These are phyloP conservation scores for Xerocomus brunneocitrinus DNA, from an alignment of 768 basidiomycete genomes.

Conservation along the genomic window DNA sequence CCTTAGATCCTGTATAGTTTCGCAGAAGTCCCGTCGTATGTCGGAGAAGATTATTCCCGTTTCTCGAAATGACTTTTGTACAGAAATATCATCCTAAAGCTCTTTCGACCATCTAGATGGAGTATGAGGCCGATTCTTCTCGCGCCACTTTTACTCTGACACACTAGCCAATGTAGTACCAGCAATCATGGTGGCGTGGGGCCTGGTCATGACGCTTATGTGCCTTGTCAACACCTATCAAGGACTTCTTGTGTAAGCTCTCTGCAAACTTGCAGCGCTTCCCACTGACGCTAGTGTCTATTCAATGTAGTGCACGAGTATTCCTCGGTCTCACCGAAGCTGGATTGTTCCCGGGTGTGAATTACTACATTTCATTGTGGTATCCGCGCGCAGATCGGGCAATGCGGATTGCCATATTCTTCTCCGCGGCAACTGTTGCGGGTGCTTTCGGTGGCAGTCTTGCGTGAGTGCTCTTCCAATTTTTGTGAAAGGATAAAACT, in stretches of 20 bases:
- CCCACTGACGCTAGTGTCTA: neutral
- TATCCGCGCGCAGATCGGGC: constrained; percentile 57
- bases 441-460: constrained; percentile 48
- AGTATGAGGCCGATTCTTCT: constrained; percentile 19
- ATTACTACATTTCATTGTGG: constrained; percentile 52
- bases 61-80: constrained; percentile 1
- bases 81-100: constrained; percentile 37
- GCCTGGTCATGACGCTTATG: constrained; percentile 37
- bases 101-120: constrained; percentile 35
- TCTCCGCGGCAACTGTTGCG: constrained; percentile 55
- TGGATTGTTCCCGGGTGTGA: constrained; percentile 40
- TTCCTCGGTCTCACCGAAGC: constrained; percentile 47
- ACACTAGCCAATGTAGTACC: constrained; percentile 31
- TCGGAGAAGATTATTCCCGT: neutral
- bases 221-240: constrained; percentile 33
- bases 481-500: neutral
- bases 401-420: constrained; percentile 57
- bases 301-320: constrained; percentile 30
- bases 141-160: constrained; percentile 3
- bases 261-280: neutral
- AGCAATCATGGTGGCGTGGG: constrained; percentile 37
- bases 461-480: constrained; percentile 32
- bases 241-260: constrained; percentile 29
- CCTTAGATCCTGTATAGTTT: constrained; percentile 34
- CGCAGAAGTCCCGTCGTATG: constrained; percentile 37